Percentiles rank a stretch among this genome's conserved stretches.
Conservation (phyloP, 352 stramenopile species). For the Pythium brassicae region DNA sequence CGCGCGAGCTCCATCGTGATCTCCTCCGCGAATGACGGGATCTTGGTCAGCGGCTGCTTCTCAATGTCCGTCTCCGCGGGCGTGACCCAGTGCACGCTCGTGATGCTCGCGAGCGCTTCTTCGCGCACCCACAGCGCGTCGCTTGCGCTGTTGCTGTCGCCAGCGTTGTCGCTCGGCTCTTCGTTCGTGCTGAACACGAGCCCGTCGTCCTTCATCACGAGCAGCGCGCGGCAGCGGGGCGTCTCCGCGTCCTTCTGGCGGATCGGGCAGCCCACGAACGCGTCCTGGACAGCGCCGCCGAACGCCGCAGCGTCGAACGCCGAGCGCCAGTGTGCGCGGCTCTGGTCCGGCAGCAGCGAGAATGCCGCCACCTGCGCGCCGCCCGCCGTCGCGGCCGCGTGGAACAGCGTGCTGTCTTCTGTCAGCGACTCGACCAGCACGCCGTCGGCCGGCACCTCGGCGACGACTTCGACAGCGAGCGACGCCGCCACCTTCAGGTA, state of each 20-base stretch:
- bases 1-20: constrained; percentile 53
- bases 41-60: constrained; percentile 62
- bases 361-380: constrained; percentile 38
- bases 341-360: constrained; percentile 20
- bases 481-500: constrained; percentile 43
- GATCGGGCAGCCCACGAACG: constrained; percentile 51
- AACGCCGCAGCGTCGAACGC: constrained; percentile 47
- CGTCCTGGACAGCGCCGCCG: constrained; percentile 40
- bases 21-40: constrained; percentile 72
- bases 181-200: constrained; percentile 72
- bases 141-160: constrained; percentile 12
- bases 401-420: constrained; percentile 54
- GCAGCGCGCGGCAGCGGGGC: constrained; percentile 44
- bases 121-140: constrained; percentile 66
- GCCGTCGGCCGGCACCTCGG: constrained; percentile 35
- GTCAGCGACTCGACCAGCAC: constrained; percentile 49
- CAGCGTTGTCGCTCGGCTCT: constrained; percentile 11
- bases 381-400: constrained; percentile 23
- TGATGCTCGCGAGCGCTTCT: constrained; percentile 73
- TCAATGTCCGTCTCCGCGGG: constrained; percentile 74
- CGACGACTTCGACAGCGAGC: constrained; percentile 32
- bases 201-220: constrained; percentile 72
- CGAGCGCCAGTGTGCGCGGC: constrained; percentile 34
- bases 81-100: constrained; percentile 73
- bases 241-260: constrained; percentile 46